phyloP scores from a whole-genome alignment of 345 rosid species.

The Populus euphratica region DNA sequence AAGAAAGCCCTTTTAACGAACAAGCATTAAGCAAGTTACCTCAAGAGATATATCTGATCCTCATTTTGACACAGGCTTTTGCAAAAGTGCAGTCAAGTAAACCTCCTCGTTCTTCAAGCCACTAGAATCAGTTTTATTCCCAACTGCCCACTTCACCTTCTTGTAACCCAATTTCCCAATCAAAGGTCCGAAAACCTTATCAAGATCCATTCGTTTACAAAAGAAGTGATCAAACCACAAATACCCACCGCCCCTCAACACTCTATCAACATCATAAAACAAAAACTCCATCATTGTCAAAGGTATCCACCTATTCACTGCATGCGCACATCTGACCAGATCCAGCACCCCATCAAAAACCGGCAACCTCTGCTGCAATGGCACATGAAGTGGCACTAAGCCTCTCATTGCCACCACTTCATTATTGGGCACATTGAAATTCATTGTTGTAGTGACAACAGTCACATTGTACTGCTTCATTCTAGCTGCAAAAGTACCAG shows the following conservation, averaged over 20 bases:
- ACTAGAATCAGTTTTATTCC: conserved; percentile 59
- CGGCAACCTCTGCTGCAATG: conserved; percentile 87
- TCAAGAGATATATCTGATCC: background rate
- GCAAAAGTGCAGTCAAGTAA: conserved; percentile 83
- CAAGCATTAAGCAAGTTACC: conserved; percentile 20
- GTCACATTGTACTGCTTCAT: conserved; percentile 74
- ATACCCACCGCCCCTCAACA: conserved; percentile 81
- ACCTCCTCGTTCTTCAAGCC: conserved; percentile 78
- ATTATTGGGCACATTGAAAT: conserved; percentile 76
- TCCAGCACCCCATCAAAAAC: conserved; percentile 87
- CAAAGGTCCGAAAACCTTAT: conserved; percentile 69
- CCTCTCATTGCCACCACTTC: conserved; percentile 92
- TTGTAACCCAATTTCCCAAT: conserved; percentile 80
- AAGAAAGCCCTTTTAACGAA: background rate
- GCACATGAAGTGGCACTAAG: conserved; percentile 80
- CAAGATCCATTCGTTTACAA: conserved; percentile 64
- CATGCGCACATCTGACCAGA: conserved; percentile 85
- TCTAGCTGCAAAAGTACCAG: conserved; percentile 81
- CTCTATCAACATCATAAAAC: conserved; percentile 77
- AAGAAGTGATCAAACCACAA: conserved; percentile 92
- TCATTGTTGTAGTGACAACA: conserved; percentile 83
- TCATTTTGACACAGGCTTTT: conserved; percentile 71
- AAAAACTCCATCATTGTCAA: conserved; percentile 74
- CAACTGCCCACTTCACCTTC: conserved; percentile 95
- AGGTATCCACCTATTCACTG: conserved; percentile 96